These are phyloP conservation scores for Penicillium sp. DNA, from an alignment of 2,329 filamentous ascomycete species.

Conservation along the genomic window DNA sequence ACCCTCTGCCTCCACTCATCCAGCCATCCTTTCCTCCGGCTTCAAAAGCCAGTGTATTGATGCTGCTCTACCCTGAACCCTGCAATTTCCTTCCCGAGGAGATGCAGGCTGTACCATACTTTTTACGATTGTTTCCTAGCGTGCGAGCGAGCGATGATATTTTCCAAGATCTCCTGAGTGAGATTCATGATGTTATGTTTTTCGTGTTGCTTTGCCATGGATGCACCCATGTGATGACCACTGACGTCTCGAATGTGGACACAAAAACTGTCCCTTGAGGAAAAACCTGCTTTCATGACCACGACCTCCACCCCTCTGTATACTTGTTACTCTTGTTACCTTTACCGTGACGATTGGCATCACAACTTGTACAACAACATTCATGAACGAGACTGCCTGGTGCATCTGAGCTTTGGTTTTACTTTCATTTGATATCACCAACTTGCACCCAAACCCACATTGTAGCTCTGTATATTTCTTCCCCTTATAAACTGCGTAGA, in stretches of 20 bases:
- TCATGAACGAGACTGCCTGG: background rate
- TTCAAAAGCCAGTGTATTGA: constrained; percentile 5
- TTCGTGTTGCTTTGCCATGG: background rate
- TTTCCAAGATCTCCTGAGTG: background rate
- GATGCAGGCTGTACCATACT: constrained; percentile 15
- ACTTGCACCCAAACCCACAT: background rate
- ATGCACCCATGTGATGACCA: constrained; percentile 8
- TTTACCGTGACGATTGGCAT: background rate
- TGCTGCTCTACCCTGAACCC: background rate
- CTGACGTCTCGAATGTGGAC: constrained; percentile 9
- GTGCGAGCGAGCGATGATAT: constrained; percentile 21
- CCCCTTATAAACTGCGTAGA: background rate
- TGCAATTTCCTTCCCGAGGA: constrained; percentile 11
- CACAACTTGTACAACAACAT: constrained; percentile 14
- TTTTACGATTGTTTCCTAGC: constrained; percentile 9
- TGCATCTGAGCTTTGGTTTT: background rate
- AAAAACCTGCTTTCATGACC: constrained; percentile 20
- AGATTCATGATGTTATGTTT: background rate
- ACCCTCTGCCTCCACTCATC: background rate
- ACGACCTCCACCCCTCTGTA: background rate
- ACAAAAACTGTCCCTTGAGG: constrained; percentile 10
- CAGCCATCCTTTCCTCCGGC: constrained; percentile 4
- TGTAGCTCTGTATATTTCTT: background rate
- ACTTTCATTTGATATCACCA: background rate
- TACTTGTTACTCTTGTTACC: constrained; percentile 6